These are phyloP conservation scores for Calycina herbarum DNA, from an alignment of 2,329 filamentous ascomycete species.

Conservation along the genomic window DNA sequence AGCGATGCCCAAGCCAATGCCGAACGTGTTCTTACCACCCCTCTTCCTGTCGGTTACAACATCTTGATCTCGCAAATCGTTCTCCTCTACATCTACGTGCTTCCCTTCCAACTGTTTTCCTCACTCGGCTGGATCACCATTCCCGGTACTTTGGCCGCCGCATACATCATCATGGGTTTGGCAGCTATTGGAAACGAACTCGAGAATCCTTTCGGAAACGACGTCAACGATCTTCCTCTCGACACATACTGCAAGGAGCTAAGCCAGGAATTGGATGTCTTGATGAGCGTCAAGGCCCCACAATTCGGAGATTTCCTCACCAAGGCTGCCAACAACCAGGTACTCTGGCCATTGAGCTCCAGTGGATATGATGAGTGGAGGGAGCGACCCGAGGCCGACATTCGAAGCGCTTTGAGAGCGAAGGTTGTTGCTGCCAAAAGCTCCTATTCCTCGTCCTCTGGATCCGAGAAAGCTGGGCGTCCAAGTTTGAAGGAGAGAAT, in stretches of 20 bases:
- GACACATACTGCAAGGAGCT: conserved; percentile 77
- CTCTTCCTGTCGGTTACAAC: conserved; percentile 77
- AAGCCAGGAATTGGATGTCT: conserved; percentile 70
- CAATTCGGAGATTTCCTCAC: conserved; percentile 27
- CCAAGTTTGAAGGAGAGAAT: conserved; percentile 2
- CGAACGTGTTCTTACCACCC: conserved; percentile 79
- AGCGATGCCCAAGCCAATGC: conserved; percentile 72
- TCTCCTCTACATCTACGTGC: conserved; percentile 76
- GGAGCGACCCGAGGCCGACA: conserved; percentile 45
- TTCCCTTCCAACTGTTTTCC: conserved; percentile 76
- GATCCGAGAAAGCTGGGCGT: not conserved
- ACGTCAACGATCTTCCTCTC: conserved; percentile 79
- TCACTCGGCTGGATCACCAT: conserved; percentile 72
- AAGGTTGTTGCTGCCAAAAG: conserved; percentile 30
- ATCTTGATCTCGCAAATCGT: conserved; percentile 86
- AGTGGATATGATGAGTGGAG: conserved; percentile 47
- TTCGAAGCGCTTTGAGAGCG: conserved; percentile 37
- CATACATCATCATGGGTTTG: conserved; percentile 82
- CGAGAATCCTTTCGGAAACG: conserved; percentile 81
- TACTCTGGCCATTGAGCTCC: conserved; percentile 42
- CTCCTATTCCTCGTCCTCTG: not conserved
- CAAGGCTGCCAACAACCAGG: conserved; percentile 32
- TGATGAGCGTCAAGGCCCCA: conserved; percentile 40
- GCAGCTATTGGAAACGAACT: conserved; percentile 76
- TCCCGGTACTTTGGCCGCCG: conserved; percentile 68